Conservation (phyloP, 805 yeast genomes). For the Priceomyces castillae region DNA sequence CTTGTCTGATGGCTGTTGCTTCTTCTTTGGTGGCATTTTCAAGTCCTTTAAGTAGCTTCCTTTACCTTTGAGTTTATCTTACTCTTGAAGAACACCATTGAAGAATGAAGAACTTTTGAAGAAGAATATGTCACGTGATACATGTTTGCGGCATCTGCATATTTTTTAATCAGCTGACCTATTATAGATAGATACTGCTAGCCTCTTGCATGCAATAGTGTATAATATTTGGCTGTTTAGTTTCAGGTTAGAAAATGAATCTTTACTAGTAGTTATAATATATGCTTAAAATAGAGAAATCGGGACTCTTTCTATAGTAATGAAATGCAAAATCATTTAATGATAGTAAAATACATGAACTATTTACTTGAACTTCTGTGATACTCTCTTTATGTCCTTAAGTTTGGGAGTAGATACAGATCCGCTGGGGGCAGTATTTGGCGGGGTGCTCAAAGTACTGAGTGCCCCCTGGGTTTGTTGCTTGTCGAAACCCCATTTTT, state of each 20-base stretch:
- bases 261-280: too few relatives aligned
- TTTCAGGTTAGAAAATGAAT: too few relatives aligned
- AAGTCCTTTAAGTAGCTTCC: neutral
- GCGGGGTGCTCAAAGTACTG: conserved; percentile 8
- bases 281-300: too few relatives aligned
- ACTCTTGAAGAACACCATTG: neutral
- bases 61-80: neutral
- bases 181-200: too few relatives aligned
- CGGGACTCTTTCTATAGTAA: too few relatives aligned
- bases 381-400: conserved; percentile 17
- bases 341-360: neutral
- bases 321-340: neutral
- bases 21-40: conserved; percentile 76
- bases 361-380: conserved; percentile 10
- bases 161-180: too few relatives aligned
- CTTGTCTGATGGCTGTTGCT: conserved; percentile 49
- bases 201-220: too few relatives aligned
- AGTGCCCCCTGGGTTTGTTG: conserved; percentile 2
- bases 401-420: conserved; percentile 9
- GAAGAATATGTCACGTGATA: neutral
- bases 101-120: neutral
- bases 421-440: conserved; percentile 10
- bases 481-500: conserved; percentile 10
- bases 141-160: too few relatives aligned
- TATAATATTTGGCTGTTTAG: too few relatives aligned